Base-by-base conservation (phyloP, 805 yeast genomes). In the Kodamaea lidongshanica region DNA sequence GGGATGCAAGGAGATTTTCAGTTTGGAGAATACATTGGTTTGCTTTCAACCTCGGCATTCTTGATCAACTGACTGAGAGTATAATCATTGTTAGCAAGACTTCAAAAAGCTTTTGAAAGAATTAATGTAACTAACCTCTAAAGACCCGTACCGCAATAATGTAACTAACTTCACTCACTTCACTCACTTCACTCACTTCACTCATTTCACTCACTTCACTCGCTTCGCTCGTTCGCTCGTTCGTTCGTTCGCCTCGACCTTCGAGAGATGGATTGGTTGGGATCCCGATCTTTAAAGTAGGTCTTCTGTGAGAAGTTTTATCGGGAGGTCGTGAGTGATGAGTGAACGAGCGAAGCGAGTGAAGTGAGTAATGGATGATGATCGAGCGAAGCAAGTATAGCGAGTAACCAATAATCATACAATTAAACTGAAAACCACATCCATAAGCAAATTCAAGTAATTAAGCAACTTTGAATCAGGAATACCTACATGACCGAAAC, bases 1-100 rank as follows among this genome's bases (percentile, higher is more conserved):
- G 19, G 63, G 48, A 25, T 65, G 70, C 24, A 72, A 44, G 11
- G 58, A 51, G 6, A 71, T 53, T 7, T 41, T 44, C 3, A 71
- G 59, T 18, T 55, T 50, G 17, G 52, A 53, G 47, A 70, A 73
- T 4, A 72, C 65, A 2, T 67, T 70, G 1, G 77, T 70, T 25
- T 59, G 52, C 16, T 48, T 35, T 25, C 48, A 4, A 37, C 30
- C 6, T 51, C 48, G 25, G 70, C 42, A 9, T 50, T 45, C 8
- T 51, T 46, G 6, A 67, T 46, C 31, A 72, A 53, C 31, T 61
- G 61, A 13, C 53, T 58, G 34, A 73, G 48, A 3, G 75, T 66
- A 34, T 57, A 61, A 39, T 63, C 68, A 33, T 52, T n/a, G 54
- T 54, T 9, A 62, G 46, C 23, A 70, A 54, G 6, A 73, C 73